Percentiles rank a stretch among this genome's conserved stretches.
These are phyloP conservation scores for Perilla frutescens DNA, from an alignment of 257 asterid genomes.

Conservation along the genomic window DNA sequence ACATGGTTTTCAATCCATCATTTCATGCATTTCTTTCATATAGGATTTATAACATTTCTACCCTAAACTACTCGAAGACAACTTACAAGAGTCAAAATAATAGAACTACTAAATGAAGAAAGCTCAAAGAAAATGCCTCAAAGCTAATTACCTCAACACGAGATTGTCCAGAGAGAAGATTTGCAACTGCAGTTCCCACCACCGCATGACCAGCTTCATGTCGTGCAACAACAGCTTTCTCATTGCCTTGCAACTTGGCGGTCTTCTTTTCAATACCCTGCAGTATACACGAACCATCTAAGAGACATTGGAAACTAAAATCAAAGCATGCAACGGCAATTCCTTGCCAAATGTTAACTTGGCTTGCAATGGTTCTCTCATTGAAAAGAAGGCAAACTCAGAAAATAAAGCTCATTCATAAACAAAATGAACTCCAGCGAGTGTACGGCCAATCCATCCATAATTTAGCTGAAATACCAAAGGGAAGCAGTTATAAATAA, in stretches of 20 bases:
- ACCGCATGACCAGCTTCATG: constrained; percentile 99
- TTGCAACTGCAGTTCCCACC: constrained; percentile 98
- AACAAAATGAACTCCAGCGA: neutral
- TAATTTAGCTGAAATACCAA: too few species aligned
- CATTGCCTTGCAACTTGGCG: constrained; percentile 87
- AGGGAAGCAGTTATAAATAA: neutral
- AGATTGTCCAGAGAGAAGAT: constrained; percentile 94
- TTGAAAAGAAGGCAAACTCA: constrained; percentile 21
- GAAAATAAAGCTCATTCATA: neutral
- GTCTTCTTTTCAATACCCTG: constrained; percentile 99
- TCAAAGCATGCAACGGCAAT: constrained; percentile 12
- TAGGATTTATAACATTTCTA: neutral
- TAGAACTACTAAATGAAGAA: constrained; percentile 20
- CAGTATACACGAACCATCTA: constrained; percentile 27
- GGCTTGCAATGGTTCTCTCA: constrained; percentile 7
- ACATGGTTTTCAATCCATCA: neutral
- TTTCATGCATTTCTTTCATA: constrained; percentile 18
- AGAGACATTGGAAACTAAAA: constrained; percentile 30
- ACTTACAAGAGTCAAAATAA: constrained; percentile 3
- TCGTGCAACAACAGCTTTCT: constrained; percentile 97
- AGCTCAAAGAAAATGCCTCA: constrained; percentile 22
- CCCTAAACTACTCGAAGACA: constrained; percentile 16
- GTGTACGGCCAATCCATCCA: neutral
- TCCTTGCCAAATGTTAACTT: constrained; percentile 11
- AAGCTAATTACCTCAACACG: constrained; percentile 81